phyloP scores from a whole-genome alignment of 805 yeast species.

The Candida piceae region DNA sequence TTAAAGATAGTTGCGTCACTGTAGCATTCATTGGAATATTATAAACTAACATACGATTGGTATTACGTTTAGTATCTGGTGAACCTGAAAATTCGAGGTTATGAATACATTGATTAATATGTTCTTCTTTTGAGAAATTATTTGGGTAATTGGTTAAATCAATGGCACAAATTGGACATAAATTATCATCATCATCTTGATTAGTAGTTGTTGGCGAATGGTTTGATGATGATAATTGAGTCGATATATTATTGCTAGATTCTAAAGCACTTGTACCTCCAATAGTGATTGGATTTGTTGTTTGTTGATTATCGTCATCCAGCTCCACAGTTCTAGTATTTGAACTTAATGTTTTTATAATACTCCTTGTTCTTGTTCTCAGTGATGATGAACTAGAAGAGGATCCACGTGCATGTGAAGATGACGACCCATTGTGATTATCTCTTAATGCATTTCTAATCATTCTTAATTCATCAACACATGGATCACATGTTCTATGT shows the following conservation, averaged over 20 bases:
- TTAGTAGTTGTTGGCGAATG: conserved; percentile 1
- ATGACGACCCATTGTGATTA: too few species aligned
- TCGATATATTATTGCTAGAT: too few species aligned
- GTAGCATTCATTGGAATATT: conserved; percentile 41
- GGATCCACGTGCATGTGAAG: background rate
- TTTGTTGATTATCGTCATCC: background rate
- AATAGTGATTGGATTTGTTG: conserved; percentile 1
- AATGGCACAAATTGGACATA: conserved; percentile 42
- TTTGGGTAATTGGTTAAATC: conserved; percentile 18
- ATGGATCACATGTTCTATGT: conserved; percentile 72
- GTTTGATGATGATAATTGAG: too few species aligned
- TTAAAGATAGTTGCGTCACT: conserved; percentile 10
- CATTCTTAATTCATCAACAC: conserved; percentile 59
- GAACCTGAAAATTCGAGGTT: conserved; percentile 60
- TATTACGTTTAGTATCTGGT: conserved; percentile 48
- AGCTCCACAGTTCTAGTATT: conserved; percentile 14
- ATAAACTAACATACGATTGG: conserved; percentile 85
- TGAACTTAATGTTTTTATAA: conserved; percentile 14
- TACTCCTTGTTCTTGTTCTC: conserved; percentile 1
- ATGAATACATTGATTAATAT: conserved; percentile 64
- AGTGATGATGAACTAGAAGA: conserved; percentile 1
- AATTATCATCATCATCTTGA: conserved; percentile 27
- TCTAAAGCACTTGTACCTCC: too few species aligned
- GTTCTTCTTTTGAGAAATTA: conserved; percentile 48
- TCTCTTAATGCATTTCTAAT: conserved; percentile 37